phyloP scores from a whole-genome alignment of 257 asterid species.

The Apocynum venetum region DNA sequence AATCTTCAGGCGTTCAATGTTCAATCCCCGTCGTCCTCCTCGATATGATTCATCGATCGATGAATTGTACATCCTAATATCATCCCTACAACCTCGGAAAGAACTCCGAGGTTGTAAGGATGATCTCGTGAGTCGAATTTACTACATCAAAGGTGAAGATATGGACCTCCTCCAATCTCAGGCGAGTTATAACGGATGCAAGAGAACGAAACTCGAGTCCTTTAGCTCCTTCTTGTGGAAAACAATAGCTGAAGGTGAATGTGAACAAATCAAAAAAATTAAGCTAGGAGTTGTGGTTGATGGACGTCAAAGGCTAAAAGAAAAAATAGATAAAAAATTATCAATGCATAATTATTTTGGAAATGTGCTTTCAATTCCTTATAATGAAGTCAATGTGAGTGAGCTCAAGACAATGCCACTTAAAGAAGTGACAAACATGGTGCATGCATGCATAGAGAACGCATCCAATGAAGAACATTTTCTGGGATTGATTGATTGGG shows the following conservation, averaged over 20 bases:
- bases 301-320: constrained; percentile 33
- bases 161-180: constrained; percentile 39
- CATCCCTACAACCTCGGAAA: constrained; percentile 22
- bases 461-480: constrained; percentile 44
- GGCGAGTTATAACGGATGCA: constrained; percentile 26
- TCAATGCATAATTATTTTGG: constrained; percentile 47
- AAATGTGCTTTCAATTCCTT: constrained; percentile 51
- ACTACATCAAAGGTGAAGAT: constrained; percentile 32
- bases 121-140: constrained; percentile 36
- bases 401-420: constrained; percentile 30
- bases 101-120: too few relatives aligned
- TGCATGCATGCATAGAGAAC: constrained; percentile 34
- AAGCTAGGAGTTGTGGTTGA: constrained; percentile 46
- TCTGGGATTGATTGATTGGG: constrained; percentile 48
- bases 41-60: constrained; percentile 31
- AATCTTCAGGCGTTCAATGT: constrained; percentile 45
- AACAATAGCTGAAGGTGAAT: constrained; percentile 30
- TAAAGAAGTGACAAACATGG: constrained; percentile 22
- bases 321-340: neutral
- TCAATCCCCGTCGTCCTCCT: constrained; percentile 46
- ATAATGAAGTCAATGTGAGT: constrained; percentile 27
- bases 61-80: constrained; percentile 30
- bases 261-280: constrained; percentile 16
- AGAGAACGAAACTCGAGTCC: constrained; percentile 42
- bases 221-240: constrained; percentile 55